Evolutionary conservation across 805 yeast genomes (phyloP).

Genomic region (Candida vartiovaarae): DNA sequence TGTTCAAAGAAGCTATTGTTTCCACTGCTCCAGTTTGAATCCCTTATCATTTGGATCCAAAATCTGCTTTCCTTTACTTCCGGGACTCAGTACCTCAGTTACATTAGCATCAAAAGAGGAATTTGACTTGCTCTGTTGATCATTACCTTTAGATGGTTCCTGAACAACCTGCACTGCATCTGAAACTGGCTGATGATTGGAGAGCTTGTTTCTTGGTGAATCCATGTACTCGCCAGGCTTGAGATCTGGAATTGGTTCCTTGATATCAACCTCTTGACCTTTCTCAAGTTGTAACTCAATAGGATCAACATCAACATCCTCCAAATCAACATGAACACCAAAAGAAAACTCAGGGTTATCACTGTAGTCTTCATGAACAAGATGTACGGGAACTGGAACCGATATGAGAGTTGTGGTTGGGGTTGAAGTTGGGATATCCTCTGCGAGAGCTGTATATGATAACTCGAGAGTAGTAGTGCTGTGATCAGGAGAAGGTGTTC

Average conservation of each 20-base stretch:
- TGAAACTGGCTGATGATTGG: neutral
- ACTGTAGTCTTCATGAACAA: neutral
- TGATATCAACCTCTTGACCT: neutral
- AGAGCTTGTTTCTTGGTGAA: constrained; percentile 4
- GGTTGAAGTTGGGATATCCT: no score
- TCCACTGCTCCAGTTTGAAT: neutral
- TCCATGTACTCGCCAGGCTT: constrained; percentile 4
- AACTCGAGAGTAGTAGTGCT: no score
- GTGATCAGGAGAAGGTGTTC: no score
- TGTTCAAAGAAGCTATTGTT: neutral
- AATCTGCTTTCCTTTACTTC: neutral
- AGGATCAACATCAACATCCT: neutral
- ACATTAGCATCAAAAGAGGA: no score
- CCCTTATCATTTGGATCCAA: neutral
- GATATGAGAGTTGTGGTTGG: no score
- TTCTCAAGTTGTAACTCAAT: constrained; percentile 2
- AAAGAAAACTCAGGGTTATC: neutral
- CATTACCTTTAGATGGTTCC: no score
- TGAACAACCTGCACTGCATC: no score
- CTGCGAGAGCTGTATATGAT: no score
- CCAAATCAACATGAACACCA: neutral
- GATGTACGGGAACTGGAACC: no score
- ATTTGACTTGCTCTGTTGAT: no score
- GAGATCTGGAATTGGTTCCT: constrained; percentile 5
- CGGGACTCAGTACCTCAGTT: neutral